A percentile compares a stretch with the other conserved stretches of the same genome.
These are phyloP conservation scores for Paraglomus brasilianum DNA, from an alignment of 192 early-diverging fungal species.

Conservation along the genomic window DNA sequence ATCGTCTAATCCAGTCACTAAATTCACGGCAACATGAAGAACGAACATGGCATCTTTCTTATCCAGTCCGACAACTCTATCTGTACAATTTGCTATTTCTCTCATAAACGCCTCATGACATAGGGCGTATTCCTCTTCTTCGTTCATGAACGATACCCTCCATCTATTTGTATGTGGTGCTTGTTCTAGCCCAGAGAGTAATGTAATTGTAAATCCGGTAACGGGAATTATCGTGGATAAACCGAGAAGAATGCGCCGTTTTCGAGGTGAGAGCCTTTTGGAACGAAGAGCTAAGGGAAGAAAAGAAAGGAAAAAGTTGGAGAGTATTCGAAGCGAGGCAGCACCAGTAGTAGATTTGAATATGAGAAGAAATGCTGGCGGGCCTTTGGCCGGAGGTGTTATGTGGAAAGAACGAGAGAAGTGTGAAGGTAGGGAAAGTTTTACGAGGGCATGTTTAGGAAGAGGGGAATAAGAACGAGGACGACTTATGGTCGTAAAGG, in stretches of 20 bases:
- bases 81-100: slow-evolving; percentile 15
- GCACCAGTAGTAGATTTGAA: neutral
- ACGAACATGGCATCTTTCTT: slow-evolving; percentile 8
- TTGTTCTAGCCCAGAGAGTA: slow-evolving; percentile 40
- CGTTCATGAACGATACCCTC: slow-evolving; percentile 47
- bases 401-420: slow-evolving; percentile 1
- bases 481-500: no score
- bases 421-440: no score
- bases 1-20: slow-evolving; percentile 9
- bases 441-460: no score
- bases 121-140: slow-evolving; percentile 50
- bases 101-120: slow-evolving; percentile 36
- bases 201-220: slow-evolving; percentile 37
- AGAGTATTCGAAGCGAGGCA: neutral
- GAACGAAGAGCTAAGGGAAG: slow-evolving; percentile 9
- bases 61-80: neutral
- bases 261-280: neutral
- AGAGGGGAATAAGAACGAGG: no score
- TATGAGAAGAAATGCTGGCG: neutral
- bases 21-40: neutral
- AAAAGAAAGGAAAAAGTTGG: slow-evolving; percentile 18
- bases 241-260: neutral
- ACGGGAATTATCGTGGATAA: slow-evolving; percentile 33
- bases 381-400: neutral
- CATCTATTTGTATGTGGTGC: slow-evolving; percentile 57